phyloP scores from a whole-genome alignment of 495 filamentous ascomycete species.

The Ramalina intermedia region DNA sequence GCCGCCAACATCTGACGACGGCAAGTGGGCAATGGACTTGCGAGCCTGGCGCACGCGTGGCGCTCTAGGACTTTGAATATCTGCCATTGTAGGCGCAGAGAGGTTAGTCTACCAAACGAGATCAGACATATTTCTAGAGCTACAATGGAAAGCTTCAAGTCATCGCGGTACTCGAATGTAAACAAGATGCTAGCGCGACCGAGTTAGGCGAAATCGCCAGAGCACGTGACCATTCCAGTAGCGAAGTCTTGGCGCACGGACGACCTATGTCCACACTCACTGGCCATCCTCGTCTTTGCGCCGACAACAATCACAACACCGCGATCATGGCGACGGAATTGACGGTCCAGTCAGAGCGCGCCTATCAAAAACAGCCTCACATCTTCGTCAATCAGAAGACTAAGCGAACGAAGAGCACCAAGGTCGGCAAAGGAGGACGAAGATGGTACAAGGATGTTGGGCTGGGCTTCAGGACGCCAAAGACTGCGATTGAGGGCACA shows the following conservation, averaged over 20 bases:
- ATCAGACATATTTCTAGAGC: constrained; percentile 1
- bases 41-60: constrained; percentile 41
- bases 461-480: constrained; percentile 94
- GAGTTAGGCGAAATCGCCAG: constrained; percentile 19
- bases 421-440: constrained; percentile 68
- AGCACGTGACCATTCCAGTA: constrained; percentile 1
- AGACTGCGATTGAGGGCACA: constrained; percentile 89
- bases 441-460: constrained; percentile 99
- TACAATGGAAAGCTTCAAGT: neutral
- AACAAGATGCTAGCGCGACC: constrained; percentile 6
- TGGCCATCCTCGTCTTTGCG: constrained; percentile 7
- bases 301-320: constrained; percentile 32
- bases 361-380: constrained; percentile 99
- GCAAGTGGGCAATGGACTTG: constrained; percentile 62
- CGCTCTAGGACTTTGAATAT: constrained; percentile 4
- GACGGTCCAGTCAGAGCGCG: constrained; percentile 94
- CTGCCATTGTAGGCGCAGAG: constrained; percentile 3
- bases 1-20: constrained; percentile 29
- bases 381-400: constrained; percentile 93
- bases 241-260: constrained; percentile 15
- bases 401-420: constrained; percentile 70
- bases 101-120: neutral
- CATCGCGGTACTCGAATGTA: constrained; percentile 6
- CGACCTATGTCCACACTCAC: constrained; percentile 26
- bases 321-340: constrained; percentile 95